phyloP scores from a whole-genome alignment of 2,329 filamentous ascomycete genomes.

The Neodidymelliopsis sp. region DNA sequence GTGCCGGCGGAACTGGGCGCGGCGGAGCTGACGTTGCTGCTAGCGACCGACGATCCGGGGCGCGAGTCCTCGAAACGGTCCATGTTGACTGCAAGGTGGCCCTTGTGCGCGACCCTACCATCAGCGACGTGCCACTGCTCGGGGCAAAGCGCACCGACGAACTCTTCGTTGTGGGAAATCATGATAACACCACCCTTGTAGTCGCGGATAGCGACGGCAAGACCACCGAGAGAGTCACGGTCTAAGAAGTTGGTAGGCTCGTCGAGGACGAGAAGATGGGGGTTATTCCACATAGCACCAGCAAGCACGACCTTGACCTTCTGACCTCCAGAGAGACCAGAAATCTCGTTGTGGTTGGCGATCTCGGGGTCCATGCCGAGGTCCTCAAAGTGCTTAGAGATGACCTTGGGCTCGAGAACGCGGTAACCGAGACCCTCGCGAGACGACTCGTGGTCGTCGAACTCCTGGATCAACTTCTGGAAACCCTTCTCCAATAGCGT shows the following conservation, averaged over 20 bases:
- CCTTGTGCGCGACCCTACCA: slow-evolving; percentile 85
- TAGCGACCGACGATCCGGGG: slow-evolving; percentile 67
- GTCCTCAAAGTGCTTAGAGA: slow-evolving; percentile 98
- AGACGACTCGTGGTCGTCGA: slow-evolving; percentile 98
- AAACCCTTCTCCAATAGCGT: slow-evolving; percentile 87
- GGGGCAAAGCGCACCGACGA: slow-evolving; percentile 91
- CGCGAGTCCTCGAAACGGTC: slow-evolving; percentile 88
- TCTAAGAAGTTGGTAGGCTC: slow-evolving; percentile 99
- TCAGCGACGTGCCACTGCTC: slow-evolving; percentile 96
- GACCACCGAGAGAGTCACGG: slow-evolving; percentile 92
- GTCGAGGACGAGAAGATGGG: slow-evolving; percentile 94
- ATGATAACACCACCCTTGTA: slow-evolving; percentile 99
- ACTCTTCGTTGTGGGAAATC: slow-evolving; percentile 99
- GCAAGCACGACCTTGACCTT: slow-evolving; percentile 99
- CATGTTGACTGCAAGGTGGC: slow-evolving; percentile 73
- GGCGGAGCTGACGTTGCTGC: slow-evolving; percentile 49
- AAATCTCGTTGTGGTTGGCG: slow-evolving; percentile 98
- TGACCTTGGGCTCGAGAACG: slow-evolving; percentile 88
- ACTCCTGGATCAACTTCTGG: slow-evolving; percentile 93
- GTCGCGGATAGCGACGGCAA: slow-evolving; percentile 96
- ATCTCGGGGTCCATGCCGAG: slow-evolving; percentile 96
- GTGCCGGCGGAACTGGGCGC: slow-evolving; percentile 59
- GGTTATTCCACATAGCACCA: slow-evolving; percentile 98
- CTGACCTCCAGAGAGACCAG: slow-evolving; percentile 92
- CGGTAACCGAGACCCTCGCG: slow-evolving; percentile 97